phyloP scores from a whole-genome alignment of 495 filamentous ascomycete genomes.

The Podospora conica region DNA sequence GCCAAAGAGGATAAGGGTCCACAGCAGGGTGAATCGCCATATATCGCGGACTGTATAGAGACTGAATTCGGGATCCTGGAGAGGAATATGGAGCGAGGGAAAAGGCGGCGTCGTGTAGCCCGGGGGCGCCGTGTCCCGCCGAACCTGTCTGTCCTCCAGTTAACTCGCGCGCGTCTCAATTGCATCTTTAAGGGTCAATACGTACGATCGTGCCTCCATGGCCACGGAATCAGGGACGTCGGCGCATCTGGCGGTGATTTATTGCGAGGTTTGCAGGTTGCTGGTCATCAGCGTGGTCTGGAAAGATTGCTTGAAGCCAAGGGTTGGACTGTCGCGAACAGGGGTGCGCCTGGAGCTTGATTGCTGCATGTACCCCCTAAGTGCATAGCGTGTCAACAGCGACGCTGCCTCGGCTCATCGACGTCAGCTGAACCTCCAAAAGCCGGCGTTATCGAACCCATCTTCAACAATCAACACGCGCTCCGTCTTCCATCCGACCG shows the following conservation, averaged over 20 bases:
- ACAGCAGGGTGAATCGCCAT: slow-evolving; percentile 86
- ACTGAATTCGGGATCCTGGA: slow-evolving; percentile 48
- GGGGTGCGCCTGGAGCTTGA: not conserved
- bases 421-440: not conserved
- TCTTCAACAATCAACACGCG: not conserved
- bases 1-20: slow-evolving; percentile 71
- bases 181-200: not conserved
- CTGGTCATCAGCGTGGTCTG: not conserved
- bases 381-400: not conserved
- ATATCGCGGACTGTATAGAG: slow-evolving; percentile 77
- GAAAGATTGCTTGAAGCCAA: not conserved
- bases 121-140: slow-evolving; percentile 47
- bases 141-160: slow-evolving; percentile 13
- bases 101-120: slow-evolving; percentile 71
- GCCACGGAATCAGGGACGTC: not conserved
- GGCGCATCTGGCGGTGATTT: not conserved
- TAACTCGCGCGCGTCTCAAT: not conserved
- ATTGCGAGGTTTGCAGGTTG: not conserved
- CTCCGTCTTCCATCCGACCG: not conserved
- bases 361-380: not conserved
- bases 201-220: slow-evolving; percentile 21
- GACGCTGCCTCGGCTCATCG: slow-evolving; percentile 7
- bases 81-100: slow-evolving; percentile 81
- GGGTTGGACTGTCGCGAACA: not conserved
- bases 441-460: not conserved